Percentiles rank a stretch among this genome's conserved stretches.
These are phyloP conservation scores for Paramyrothecium roridum DNA, from an alignment of 2,329 filamentous ascomycete genomes.

Conservation along the genomic window DNA sequence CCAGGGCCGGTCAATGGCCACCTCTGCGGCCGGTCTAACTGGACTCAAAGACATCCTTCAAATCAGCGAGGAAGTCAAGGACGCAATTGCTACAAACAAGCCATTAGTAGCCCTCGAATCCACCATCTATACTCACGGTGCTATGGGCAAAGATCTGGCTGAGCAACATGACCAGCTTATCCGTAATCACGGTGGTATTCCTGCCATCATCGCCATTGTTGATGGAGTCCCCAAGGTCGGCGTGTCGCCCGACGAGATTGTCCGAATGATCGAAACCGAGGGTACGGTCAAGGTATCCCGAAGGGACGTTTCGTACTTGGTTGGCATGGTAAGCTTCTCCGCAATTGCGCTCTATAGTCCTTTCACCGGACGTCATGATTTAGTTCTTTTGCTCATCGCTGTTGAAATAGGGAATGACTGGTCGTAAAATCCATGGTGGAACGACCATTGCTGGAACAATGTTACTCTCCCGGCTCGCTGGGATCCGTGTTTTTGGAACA, in stretches of 20 bases:
- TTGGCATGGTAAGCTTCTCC: slow-evolving; percentile 62
- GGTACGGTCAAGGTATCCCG: slow-evolving; percentile 81
- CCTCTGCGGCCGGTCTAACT: slow-evolving; percentile 2
- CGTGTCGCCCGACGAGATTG: slow-evolving; percentile 67
- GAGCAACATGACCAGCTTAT: slow-evolving; percentile 84
- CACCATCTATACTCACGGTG: slow-evolving; percentile 95
- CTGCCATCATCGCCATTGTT: slow-evolving; percentile 86
- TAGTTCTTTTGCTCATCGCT: no score
- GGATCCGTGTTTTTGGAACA: slow-evolving; percentile 90
- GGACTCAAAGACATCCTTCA: slow-evolving; percentile 50
- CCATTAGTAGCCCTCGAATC: slow-evolving; percentile 93
- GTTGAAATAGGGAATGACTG: slow-evolving; percentile 53
- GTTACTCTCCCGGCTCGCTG: slow-evolving; percentile 80
- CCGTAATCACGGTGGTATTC: slow-evolving; percentile 75
- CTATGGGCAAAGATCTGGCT: slow-evolving; percentile 67
- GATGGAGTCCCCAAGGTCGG: slow-evolving; percentile 82
- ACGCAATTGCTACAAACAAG: slow-evolving; percentile 69
- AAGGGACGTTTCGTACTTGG: slow-evolving; percentile 79
- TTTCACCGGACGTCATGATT: no score
- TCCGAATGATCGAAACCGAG: slow-evolving; percentile 64
- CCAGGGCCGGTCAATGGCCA: background rate
- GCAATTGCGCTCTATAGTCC: background rate
- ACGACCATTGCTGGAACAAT: slow-evolving; percentile 94
- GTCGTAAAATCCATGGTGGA: slow-evolving; percentile 74
- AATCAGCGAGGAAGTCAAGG: slow-evolving; percentile 77